Conservation (phyloP, 2,329 filamentous ascomycete genomes). For the Penicillium sp. region DNA sequence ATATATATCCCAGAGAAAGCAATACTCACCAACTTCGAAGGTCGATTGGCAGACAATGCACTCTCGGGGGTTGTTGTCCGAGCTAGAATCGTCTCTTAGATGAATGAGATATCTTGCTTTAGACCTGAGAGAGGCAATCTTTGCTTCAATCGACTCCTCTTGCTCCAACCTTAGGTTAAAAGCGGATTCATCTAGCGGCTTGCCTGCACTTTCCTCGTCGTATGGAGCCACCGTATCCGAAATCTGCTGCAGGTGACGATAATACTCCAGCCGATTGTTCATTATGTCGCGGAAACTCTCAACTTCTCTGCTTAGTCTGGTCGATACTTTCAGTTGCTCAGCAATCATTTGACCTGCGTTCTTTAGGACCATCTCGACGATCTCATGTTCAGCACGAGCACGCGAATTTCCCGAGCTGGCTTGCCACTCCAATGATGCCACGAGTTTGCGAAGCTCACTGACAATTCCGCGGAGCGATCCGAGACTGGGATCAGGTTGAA, state of each 20-base stretch:
- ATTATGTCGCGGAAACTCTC: constrained; percentile 68
- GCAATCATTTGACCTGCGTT: constrained; percentile 47
- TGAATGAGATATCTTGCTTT: constrained; percentile 68
- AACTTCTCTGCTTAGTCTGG: constrained; percentile 54
- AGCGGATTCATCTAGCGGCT: constrained; percentile 47
- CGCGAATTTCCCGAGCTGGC: constrained; percentile 47
- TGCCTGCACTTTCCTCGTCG: constrained; percentile 52
- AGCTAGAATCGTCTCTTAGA: constrained; percentile 53
- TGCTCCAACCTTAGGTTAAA: constrained; percentile 35
- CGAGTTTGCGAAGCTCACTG: constrained; percentile 58
- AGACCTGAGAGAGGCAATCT: constrained; percentile 56
- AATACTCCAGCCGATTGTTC: constrained; percentile 81
- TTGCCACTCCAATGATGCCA: constrained; percentile 52
- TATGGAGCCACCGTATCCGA: constrained; percentile 76
- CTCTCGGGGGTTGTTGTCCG: constrained; percentile 53
- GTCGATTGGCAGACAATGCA: constrained; percentile 77
- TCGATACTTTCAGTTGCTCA: constrained; percentile 46
- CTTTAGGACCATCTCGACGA: constrained; percentile 57
- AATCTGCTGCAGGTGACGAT: constrained; percentile 79
- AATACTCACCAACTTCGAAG: constrained; percentile 69
- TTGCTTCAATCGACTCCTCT: constrained; percentile 49
- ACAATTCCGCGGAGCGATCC: constrained; percentile 64
- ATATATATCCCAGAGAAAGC: neutral
- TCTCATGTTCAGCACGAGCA: constrained; percentile 53
- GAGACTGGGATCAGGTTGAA: constrained; percentile 41